Evolutionary conservation across 441 rosid genomes (phyloP).

Genomic region (Aleurites moluccanus): DNA sequence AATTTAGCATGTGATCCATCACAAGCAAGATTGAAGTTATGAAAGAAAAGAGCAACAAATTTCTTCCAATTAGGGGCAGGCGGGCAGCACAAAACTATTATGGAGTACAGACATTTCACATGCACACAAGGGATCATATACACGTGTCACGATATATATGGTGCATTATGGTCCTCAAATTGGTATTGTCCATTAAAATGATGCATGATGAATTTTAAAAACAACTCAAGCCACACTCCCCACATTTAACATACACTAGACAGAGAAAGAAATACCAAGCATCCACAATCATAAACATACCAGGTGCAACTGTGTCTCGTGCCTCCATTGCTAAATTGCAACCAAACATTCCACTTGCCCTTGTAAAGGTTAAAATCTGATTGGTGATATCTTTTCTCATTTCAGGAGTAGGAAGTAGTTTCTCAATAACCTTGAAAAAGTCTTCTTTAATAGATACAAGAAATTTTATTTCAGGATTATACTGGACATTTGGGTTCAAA

Average conservation of each 20-base stretch:
- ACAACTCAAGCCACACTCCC: not conserved
- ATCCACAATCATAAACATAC: slow-evolving; percentile 34
- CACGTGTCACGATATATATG: not conserved
- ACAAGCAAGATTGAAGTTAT: not conserved
- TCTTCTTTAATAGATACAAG: slow-evolving; percentile 72
- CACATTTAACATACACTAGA: not conserved
- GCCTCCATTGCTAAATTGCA: slow-evolving; percentile 86
- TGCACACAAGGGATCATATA: not conserved
- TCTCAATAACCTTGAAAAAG: slow-evolving; percentile 77
- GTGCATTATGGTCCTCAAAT: not conserved
- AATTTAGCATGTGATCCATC: no score
- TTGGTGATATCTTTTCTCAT: slow-evolving; percentile 76
- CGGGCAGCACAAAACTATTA: not conserved
- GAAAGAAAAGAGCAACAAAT: not conserved
- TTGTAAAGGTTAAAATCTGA: slow-evolving; percentile 66
- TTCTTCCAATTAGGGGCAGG: not conserved
- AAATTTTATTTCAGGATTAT: slow-evolving; percentile 77
- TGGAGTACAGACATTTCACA: not conserved
- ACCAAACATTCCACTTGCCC: slow-evolving; percentile 79
- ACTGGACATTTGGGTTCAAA: slow-evolving; percentile 77
- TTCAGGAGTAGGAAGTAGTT: slow-evolving; percentile 80
- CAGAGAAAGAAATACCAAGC: not conserved
- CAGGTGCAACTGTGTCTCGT: slow-evolving; percentile 69
- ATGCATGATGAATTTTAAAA: not conserved
- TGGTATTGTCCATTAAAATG: not conserved